Evolutionary conservation across 2,329 filamentous ascomycete genomes (phyloP).

Genomic region (Fusarium fracticaudum): DNA sequence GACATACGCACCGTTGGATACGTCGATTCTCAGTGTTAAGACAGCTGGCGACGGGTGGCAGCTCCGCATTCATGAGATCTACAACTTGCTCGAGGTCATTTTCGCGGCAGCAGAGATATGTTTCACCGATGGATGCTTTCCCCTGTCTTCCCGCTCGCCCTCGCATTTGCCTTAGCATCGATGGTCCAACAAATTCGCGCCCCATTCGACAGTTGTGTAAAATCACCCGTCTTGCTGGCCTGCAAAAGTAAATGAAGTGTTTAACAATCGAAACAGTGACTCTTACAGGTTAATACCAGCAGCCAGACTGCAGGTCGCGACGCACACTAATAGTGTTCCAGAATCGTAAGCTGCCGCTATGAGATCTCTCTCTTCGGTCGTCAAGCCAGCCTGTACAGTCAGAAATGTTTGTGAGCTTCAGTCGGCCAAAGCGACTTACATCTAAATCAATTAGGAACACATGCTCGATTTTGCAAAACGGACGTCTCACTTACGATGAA

Average conservation of each 20-base stretch:
- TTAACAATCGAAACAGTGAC: not conserved
- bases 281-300: conserved; percentile 78
- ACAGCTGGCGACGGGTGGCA: conserved; percentile 76
- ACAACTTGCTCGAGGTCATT: conserved; percentile 75
- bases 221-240: conserved; percentile 76
- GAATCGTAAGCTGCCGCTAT: conserved; percentile 76
- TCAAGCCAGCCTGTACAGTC: conserved; percentile 68
- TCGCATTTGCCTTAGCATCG: conserved; percentile 84
- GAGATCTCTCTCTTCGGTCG: conserved; percentile 78
- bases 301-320: conserved; percentile 83
- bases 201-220: conserved; percentile 81
- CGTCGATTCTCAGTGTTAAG: conserved; percentile 73
- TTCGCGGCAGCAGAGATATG: conserved; percentile 77
- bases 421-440: conserved; percentile 44
- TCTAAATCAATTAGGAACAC: conserved; percentile 44
- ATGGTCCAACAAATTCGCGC: conserved; percentile 77
- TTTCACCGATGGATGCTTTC: conserved; percentile 81
- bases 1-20: conserved; percentile 65
- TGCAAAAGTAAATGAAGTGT: conserved; percentile 32
- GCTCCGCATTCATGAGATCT: conserved; percentile 75
- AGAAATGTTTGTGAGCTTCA: conserved; percentile 22
- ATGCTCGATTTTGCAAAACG: not conserved
- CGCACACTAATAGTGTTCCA: conserved; percentile 74
- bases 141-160: conserved; percentile 81
- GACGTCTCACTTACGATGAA: conserved; percentile 65